Evolutionary conservation across 2,329 filamentous ascomycete species (phyloP), one percentile per base, ranked within the genome.

Genomic region (Fusarium lateritium): DNA sequence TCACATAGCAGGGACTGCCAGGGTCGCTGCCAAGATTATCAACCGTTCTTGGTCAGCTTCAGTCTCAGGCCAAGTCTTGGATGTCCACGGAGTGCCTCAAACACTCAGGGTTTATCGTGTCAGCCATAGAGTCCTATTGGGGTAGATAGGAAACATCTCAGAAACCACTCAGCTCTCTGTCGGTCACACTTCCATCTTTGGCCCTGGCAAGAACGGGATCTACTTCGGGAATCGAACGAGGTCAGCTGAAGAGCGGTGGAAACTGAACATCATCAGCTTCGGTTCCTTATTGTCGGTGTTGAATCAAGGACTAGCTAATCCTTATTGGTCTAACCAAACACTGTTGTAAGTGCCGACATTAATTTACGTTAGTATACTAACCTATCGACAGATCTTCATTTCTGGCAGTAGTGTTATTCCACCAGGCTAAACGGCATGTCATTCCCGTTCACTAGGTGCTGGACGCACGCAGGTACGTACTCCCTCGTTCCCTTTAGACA

Each of bases 151-250:
- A 67, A 52, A 65, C 51, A 69, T 47, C 34, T 33, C 21, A 34
- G 46, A 53, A 54, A 69, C 42, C 38, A 56, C 40, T 65, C 43
- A 47, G 43, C 47, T 26, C 17, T 24, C 24, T 38, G 26, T 69
- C 66, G 65, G 65, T 39, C 53, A 56, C 51, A 66, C 52, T 69
- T 21, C 60, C 61, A 52, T 19, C 36, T 69, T 65, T 45, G 50
- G 60, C 61, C 33, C 42, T 57, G 56, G 51, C 44, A 52, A 56
- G 15, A 40, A 49, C 65, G 56, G 65, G 66, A 69, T 69, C 66
- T 56, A 66, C 66, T 69, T 69, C 66, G 66, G 66, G 66, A 69
- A 69, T 69, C 66, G 66, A 66, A 47, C 49, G 50, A 69, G 54
- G 60, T 45, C 60, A 69, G 61, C 51, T 65, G 62, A 62, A 69